Conservation (phyloP, 176 grass and related monocot genomes). For the Carex kokanica region DNA sequence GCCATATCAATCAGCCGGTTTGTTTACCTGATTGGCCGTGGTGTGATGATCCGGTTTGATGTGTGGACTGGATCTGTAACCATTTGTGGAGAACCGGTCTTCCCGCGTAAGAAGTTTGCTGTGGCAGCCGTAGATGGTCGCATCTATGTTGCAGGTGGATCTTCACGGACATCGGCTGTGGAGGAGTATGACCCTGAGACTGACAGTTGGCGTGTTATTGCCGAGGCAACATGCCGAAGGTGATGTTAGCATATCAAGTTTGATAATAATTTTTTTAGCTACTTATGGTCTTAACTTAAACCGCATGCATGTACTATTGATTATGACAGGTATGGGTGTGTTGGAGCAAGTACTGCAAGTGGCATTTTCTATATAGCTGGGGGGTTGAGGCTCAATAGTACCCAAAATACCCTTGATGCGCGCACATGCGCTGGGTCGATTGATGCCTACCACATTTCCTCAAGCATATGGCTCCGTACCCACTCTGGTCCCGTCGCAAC, state of each 20-base stretch:
- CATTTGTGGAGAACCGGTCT: constrained; percentile 54
- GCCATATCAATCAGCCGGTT: constrained; percentile 43
- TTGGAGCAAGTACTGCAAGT: constrained; percentile 35
- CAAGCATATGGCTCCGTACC: constrained; percentile 49
- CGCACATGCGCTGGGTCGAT: constrained; percentile 69
- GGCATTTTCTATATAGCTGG: constrained; percentile 86
- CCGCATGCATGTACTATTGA: neutral
- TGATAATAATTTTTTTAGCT: neutral
- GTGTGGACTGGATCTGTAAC: constrained; percentile 50
- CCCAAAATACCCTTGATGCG: constrained; percentile 35
- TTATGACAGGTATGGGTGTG: constrained; percentile 59
- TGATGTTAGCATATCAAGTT: neutral
- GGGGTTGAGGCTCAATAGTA: constrained; percentile 40
- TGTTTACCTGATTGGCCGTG: constrained; percentile 55
- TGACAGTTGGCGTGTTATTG: constrained; percentile 60
- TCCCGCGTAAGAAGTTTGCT: constrained; percentile 62
- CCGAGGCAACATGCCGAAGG: constrained; percentile 48
- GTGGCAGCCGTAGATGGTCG: constrained; percentile 43
- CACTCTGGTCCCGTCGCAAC: constrained; percentile 19
- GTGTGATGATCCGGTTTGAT: constrained; percentile 49
- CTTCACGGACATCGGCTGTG: constrained; percentile 48
- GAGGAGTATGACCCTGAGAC: constrained; percentile 77
- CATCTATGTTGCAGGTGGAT: constrained; percentile 76
- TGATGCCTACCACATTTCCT: constrained; percentile 62
- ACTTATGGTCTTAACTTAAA: neutral